Base-by-base conservation (phyloP, 2,329 filamentous ascomycete genomes). In the Penicillium crustosum region DNA sequence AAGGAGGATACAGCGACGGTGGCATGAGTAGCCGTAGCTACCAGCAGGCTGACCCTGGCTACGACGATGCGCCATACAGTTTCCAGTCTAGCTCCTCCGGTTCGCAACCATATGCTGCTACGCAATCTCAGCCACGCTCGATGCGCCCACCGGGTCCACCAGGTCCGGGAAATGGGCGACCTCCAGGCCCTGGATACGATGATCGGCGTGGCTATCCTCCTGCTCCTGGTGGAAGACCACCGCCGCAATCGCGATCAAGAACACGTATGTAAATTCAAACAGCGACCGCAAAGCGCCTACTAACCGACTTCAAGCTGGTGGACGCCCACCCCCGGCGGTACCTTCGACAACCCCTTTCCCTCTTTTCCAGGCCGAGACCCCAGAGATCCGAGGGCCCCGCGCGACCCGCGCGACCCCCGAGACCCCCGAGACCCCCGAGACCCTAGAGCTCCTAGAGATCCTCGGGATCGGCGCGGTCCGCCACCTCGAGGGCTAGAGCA, bases 331-430 rank as follows among this genome's bases (percentile, higher is more conserved):
- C 4, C 71, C 71, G 78, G 35, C 73, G 77, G 44, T 71, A 74
- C 73, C 29, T 82, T 76, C 70, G 81, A 83, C 56, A 80, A 78
- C 61, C 81, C 81, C 3, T 83, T 82, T 55, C 80, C 81, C 27
- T 67, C 74, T 6, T 81, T 70, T 60, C 75, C 65, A 47, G 44
- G 39, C 17, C 53, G 48, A 45, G 53, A 55, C 23, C 53, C 53
- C n/a, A 50, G 45, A 55, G 52, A 38, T 10, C 39, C 48, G 19
- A 51, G 53, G n/a, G 21, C 36, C 4, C 53, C 53, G 5, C 19
- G 45, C 44, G 53, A 50, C 54, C 63, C 45, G 67, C 33, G 52
- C 17, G 52, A 54, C 36, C 52, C 55, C 70, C 61, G 52, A 33
- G 52, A 72, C 74, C 69, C 55, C 49, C 68, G 66, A 62, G 66